Evolutionary conservation across 108 stramenopile species (phyloP).

Genomic region (Cylindrotheca closterium): DNA sequence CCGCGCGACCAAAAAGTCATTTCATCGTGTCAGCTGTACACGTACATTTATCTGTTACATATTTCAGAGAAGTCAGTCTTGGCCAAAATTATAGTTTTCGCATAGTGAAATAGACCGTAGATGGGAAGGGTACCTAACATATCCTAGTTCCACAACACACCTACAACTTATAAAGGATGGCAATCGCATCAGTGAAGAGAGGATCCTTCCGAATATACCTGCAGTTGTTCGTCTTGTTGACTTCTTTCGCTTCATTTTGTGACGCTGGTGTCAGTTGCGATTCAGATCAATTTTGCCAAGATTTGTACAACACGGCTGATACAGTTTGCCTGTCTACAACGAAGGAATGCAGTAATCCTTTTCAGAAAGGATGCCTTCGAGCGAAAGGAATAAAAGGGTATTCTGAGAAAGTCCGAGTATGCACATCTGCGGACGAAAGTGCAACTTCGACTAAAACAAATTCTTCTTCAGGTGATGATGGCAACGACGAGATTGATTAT

Average conservation of each 20-base stretch:
- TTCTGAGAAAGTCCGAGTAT: slow-evolving; percentile 6
- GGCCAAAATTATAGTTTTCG: too few species aligned
- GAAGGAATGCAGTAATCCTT: slow-evolving; percentile 30
- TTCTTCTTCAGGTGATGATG: slow-evolving; percentile 26
- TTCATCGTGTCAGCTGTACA: too few species aligned
- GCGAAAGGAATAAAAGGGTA: slow-evolving; percentile 1
- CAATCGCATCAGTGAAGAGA: background rate
- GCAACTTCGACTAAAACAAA: too few species aligned
- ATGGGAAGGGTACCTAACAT: background rate
- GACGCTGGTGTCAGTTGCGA: background rate
- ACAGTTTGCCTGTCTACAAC: background rate
- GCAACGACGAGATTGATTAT: background rate
- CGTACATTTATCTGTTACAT: too few species aligned
- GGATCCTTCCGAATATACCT: background rate
- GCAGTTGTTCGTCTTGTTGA: background rate
- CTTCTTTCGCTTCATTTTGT: background rate
- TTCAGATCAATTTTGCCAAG: background rate
- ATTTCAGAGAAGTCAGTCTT: too few species aligned
- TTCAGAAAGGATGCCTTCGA: slow-evolving; percentile 22
- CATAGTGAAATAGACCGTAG: too few species aligned
- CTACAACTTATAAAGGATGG: background rate
- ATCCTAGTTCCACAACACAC: background rate
- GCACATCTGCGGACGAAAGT: too few species aligned
- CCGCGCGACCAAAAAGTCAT: too few species aligned
- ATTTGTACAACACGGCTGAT: background rate